These are phyloP conservation scores for Populus hybrid DNA, from an alignment of 441 rosid species.

Conservation along the genomic window DNA sequence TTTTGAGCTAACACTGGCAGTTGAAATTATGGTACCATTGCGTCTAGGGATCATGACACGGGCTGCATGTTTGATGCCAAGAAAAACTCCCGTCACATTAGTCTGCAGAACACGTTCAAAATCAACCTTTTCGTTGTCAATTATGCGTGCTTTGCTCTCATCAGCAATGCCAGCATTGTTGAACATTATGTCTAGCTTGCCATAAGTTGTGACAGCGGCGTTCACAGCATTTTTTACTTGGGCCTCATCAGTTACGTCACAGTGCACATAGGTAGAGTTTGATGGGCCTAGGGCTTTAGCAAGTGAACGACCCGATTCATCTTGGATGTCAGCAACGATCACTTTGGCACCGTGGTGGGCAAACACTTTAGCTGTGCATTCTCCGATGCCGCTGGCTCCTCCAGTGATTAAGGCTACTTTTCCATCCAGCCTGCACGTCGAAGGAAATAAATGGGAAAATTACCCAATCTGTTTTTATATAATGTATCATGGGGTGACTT, in stretches of 20 bases:
- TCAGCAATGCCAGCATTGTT: conserved; percentile 44
- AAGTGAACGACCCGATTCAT: conserved; percentile 25
- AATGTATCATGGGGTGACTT: no score
- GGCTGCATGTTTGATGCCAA: conserved; percentile 39
- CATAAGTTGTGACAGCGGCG: conserved; percentile 34
- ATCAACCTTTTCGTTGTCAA: conserved; percentile 32
- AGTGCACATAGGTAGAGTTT: conserved; percentile 24
- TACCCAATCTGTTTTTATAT: neutral
- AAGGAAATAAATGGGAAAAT: neutral
- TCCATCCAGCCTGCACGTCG: conserved; percentile 29
- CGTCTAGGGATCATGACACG: conserved; percentile 35
- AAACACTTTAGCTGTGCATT: conserved; percentile 22
- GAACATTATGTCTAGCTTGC: conserved; percentile 42
- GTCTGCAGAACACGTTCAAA: conserved; percentile 36
- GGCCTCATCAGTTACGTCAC: conserved; percentile 33
- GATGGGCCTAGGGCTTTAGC: conserved; percentile 24
- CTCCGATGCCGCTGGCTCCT: conserved; percentile 38
- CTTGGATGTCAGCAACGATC: conserved; percentile 30
- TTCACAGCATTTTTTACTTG: conserved; percentile 28
- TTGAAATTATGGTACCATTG: conserved; percentile 39
- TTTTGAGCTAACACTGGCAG: conserved; percentile 36
- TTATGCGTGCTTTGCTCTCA: conserved; percentile 29
- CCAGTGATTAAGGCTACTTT: conserved; percentile 41
- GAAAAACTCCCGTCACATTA: conserved; percentile 37
- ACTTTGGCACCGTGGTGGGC: conserved; percentile 33